phyloP scores from a whole-genome alignment of 495 filamentous ascomycete species.

The Schizothecium vesticola region DNA sequence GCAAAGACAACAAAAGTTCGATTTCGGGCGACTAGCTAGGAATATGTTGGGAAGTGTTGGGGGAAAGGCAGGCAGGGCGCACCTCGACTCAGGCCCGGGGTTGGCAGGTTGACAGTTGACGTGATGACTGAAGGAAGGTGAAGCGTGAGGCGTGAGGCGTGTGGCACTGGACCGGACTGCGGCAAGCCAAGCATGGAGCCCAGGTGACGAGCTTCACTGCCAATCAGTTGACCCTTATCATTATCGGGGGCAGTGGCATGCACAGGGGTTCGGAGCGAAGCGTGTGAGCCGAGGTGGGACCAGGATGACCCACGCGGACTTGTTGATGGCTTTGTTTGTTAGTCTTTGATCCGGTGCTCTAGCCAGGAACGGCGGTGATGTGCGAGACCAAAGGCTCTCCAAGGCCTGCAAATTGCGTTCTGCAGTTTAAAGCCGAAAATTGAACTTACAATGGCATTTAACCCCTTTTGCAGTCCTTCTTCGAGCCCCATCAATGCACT shows the following conservation, averaged over 20 bases:
- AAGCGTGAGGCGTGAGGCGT: neutral
- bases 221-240: slow-evolving; percentile 31
- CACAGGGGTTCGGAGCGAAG: slow-evolving; percentile 1
- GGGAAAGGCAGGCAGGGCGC: neutral
- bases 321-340: neutral
- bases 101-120: slow-evolving; percentile 14
- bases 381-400: neutral
- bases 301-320: neutral
- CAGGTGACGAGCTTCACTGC: slow-evolving; percentile 27
- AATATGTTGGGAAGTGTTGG: neutral
- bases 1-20: neutral
- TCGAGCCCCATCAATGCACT: neutral
- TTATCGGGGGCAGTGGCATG: slow-evolving; percentile 10
- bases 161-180: too few relatives aligned
- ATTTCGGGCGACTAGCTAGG: neutral
- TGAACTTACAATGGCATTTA: neutral
- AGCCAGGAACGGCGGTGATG: neutral
- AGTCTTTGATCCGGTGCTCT: neutral
- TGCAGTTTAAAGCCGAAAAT: neutral
- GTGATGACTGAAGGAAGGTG: neutral
- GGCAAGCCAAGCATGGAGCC: too few relatives aligned
- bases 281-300: slow-evolving; percentile 8
- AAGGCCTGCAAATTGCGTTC: too few relatives aligned
- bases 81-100: neutral
- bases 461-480: neutral